Conservation (phyloP, 257 asterid genomes). For the Jacaranda copaia region DNA sequence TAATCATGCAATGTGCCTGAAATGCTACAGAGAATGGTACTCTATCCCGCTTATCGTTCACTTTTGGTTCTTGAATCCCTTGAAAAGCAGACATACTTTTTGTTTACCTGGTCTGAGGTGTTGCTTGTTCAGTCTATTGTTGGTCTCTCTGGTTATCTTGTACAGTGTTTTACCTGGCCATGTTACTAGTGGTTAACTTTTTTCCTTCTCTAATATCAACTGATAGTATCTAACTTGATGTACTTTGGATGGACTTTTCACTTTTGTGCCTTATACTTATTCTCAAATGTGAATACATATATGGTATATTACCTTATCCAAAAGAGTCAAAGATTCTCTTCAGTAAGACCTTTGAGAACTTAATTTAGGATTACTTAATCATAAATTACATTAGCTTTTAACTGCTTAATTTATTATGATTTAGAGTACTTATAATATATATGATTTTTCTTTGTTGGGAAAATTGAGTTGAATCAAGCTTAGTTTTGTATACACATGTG, state of each 20-base stretch:
- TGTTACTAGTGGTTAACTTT: background rate
- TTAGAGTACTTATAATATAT: background rate
- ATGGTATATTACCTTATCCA: background rate
- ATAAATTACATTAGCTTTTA: background rate
- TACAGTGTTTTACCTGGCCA: background rate
- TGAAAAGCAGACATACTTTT: background rate
- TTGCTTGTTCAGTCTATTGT: slow-evolving; percentile 3
- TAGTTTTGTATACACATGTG: background rate
- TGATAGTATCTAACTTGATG: background rate
- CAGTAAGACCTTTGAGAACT: background rate
- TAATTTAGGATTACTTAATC: background rate
- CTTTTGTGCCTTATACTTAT: background rate
- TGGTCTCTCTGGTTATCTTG: background rate
- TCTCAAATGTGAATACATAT: background rate
- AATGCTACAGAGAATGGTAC: slow-evolving; percentile 97
- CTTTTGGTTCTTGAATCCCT: background rate
- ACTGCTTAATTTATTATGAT: background rate
- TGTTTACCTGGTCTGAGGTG: background rate
- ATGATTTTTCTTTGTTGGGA: background rate
- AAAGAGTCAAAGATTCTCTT: background rate
- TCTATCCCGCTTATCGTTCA: background rate
- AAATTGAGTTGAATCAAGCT: background rate
- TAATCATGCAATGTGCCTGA: slow-evolving; percentile 85
- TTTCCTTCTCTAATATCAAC: background rate
- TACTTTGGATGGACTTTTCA: background rate